Evolutionary conservation across 768 basidiomycete species (phyloP).

Genomic region (Dioszegia hungarica): DNA sequence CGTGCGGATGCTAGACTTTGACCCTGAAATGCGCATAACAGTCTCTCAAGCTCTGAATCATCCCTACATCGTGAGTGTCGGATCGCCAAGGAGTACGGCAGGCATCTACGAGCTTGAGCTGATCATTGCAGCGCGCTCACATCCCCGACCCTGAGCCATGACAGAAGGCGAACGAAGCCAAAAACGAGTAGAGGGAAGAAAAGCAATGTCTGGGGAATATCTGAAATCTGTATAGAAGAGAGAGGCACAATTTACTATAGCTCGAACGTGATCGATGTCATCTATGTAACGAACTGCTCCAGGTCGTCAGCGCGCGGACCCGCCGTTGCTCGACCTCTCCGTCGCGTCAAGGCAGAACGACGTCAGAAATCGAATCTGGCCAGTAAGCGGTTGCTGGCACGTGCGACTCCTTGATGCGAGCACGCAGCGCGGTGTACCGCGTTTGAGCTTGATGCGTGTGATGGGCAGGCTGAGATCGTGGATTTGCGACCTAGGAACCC

Average conservation of each 20-base stretch:
- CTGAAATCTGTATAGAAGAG: too few relatives aligned
- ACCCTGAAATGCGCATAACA: constrained; percentile 79
- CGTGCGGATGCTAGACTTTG: constrained; percentile 78
- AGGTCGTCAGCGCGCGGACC: not conserved
- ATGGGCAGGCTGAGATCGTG: not conserved
- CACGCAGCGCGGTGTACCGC: too few relatives aligned
- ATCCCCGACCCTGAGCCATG: constrained; percentile 4
- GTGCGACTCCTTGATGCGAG: too few relatives aligned
- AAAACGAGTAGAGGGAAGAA: too few relatives aligned
- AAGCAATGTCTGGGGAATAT: too few relatives aligned
- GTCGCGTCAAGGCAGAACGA: not conserved
- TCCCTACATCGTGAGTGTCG: constrained; percentile 57
- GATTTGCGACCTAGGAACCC: not conserved
- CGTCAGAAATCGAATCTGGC: not conserved
- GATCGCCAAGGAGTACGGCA: not conserved
- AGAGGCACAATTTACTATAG: too few relatives aligned
- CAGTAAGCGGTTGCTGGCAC: too few relatives aligned
- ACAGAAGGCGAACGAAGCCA: too few relatives aligned
- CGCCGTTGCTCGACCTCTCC: too few relatives aligned
- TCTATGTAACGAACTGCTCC: constrained; percentile 7
- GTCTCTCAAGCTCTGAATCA: constrained; percentile 84
- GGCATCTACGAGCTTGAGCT: not conserved
- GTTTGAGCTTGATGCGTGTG: too few relatives aligned
- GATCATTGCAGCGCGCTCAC: not conserved
- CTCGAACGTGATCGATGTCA: constrained; percentile 3